Base-by-base conservation (phyloP, 805 yeast species). In the Hanseniaspora lachancei region DNA sequence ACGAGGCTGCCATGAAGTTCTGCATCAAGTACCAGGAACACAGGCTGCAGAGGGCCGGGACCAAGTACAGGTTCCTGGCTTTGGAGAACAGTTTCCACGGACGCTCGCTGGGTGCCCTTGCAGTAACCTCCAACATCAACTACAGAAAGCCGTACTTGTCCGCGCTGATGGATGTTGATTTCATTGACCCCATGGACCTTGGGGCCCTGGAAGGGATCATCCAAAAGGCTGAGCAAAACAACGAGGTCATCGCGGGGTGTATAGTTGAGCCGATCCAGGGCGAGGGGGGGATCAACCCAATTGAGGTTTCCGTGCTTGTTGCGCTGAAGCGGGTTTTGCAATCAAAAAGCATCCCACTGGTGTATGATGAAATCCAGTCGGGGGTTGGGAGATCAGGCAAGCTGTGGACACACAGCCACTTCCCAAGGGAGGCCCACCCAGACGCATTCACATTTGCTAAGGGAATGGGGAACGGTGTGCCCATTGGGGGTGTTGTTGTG, bases 201-300 rank as follows among this genome's bases (percentile, higher is more conserved):
- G 60, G 59, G 34, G 62, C 55, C 40, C 54, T 68, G 12, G 8
- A 46, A 5, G n/a, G 34, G 0, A 20, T 60, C 8, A 60, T 62
- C 18, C 60, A 60, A 3, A 67, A 79, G 35, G 77, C 85, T 47
- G 72, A 75, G 59, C 81, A 78, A 3, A 79, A 80, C 60, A 44
- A 35, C 6, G 83, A 89, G 1, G 38, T 16, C n/a, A 27, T 65
- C 18, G 87, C 95, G 62, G 98, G 89, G 54, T 93, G 93, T 34
- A 93, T 93, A 56, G 82, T 93, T 40, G 98, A 93, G 71, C 98
- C 98, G 23, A 83, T 93, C 58, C 98, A 93, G 73, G 98, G 97
- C 62, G 98, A 91, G 72, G 97, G 98, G 57, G 98, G 98, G 57
- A 82, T 91, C 20, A 80, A 81, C 64, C 80, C 83, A 21, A 77